Evolutionary conservation across 1,139 yeast genomes (phyloP), one percentile per base, ranked within the genome.

Genomic region (Kluyveromyces sp.): DNA sequence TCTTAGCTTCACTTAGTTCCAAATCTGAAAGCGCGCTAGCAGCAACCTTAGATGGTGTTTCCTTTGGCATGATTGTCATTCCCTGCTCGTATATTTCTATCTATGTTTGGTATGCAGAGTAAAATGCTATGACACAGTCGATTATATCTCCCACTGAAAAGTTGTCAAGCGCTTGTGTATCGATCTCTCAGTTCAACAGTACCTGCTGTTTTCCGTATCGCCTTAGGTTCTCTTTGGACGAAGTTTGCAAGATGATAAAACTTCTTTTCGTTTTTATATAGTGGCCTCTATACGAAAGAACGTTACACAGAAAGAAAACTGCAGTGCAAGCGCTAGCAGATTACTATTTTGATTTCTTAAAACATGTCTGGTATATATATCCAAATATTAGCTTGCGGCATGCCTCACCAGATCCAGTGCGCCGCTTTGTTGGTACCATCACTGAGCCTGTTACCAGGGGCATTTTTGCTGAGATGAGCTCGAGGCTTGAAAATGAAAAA

Each of bases 31-130:
- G 55, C 13, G 70, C 70, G 43, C 53, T 58, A 39, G 74, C 73
- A 33, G 74, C 65, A 31, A 54, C 64, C 53, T 69, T 70, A n/a
- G 73, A 68, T 42, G 74, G 74, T 16, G 74, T 70, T 63, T 68
- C 69, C 55, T 68, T 64, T 39, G 57, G 56, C 20, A 39, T 33
- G 38, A 35, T 32, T 4, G 44, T 40, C 46, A 45, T 47, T 28
- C 6, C 22, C 18, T 4, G 8, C 15, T 12, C 8, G 17, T 32
- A n/a, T n/a, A n/a, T n/a, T n/a, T n/a, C n/a, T n/a, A n/a, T n/a
- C n/a, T n/a, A n/a, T n/a, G n/a, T n/a, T n/a, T n/a, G n/a, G n/a
- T n/a, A n/a, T n/a, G n/a, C n/a, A n/a, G n/a, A n/a, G n/a, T n/a
- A n/a, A n/a, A n/a, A n/a, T n/a, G n/a, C n/a, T n/a, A n/a, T n/a